Base-by-base conservation (phyloP, 2,329 filamentous ascomycete genomes). In the Colletotrichum musae region DNA sequence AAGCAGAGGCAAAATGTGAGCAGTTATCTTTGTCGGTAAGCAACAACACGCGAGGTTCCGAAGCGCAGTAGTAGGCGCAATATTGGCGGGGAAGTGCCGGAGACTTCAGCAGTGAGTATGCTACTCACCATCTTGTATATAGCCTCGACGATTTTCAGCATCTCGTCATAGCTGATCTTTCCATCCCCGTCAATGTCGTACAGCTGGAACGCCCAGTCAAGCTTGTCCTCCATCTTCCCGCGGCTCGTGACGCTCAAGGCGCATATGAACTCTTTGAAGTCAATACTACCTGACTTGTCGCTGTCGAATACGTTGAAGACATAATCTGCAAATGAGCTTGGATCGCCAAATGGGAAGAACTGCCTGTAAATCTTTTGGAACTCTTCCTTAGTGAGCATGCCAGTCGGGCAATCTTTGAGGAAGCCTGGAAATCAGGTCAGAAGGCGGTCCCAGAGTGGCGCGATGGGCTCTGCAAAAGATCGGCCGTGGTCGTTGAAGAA, bases 281-380 rank as follows among this genome's bases (percentile, higher is more conserved):
- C 96, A 79, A 99, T 99, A 75, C 93, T 95, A 74, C 96, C 96
- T 52, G 94, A 97, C 78, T 97, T 97, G 83, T 99, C 96, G 79
- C 94, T 93, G 81, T 99, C 96, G 81, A 99, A 99, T 47, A 99
- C 96, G 76, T 98, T 97, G 86, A 99, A 99, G 71, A 99, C 96
- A 80, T 98, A 98, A 84, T 98, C 95, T 80, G 96, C 96, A 80
- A 99, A 99, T 3, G 94, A 96, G 28, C 94, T 97, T 4, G 96
- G 96, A 80, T 99, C 96, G 74, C 96, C 96, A 77, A 98, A 98
- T 15, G 96, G 96, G 82, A 99, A 99, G 88, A 99, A 99, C 82
- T 98, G 96, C 76, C 96, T 94, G 84, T 99, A 99, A 78, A 99
- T 99, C 85, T 98, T 98, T 83, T 98, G 96, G 82, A 99, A 99